phyloP scores from a whole-genome alignment of 176 grass and related monocot species.

The Juncus inflexus region DNA sequence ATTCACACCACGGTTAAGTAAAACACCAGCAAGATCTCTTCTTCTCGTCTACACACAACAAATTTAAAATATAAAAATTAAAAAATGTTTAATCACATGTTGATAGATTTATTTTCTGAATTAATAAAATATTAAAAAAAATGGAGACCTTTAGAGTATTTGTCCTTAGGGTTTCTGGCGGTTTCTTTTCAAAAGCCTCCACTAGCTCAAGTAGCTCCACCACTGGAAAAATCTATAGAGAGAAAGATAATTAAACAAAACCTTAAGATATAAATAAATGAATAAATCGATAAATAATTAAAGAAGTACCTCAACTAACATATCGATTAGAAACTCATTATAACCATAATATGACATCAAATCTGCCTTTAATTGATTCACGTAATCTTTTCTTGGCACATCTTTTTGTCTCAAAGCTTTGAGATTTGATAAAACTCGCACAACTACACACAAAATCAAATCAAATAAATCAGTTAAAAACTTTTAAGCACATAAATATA shows the following conservation, averaged over 20 bases:
- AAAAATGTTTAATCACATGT: background rate
- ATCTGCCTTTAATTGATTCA: conserved; percentile 80
- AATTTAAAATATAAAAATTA: background rate
- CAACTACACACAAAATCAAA: conserved; percentile 57
- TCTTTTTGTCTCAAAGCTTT: conserved; percentile 68
- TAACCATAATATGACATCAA: conserved; percentile 91
- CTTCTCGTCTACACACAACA: conserved; percentile 58
- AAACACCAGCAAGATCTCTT: conserved; percentile 93
- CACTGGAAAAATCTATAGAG: conserved; percentile 75
- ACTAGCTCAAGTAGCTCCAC: conserved; percentile 86
- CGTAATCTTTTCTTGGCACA: conserved; percentile 73
- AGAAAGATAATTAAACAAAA: background rate
- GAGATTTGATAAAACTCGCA: conserved; percentile 89
- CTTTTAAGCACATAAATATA: background rate
- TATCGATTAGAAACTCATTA: conserved; percentile 81
- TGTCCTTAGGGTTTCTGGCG: conserved; percentile 79
- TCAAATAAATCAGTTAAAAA: conserved; percentile 28
- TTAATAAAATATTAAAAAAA: background rate
- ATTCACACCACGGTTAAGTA: conserved; percentile 98
- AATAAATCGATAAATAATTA: conserved; percentile 27
- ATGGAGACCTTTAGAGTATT: conserved; percentile 83
- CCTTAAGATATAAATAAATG: background rate
- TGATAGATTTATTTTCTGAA: no score
- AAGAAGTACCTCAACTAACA: conserved; percentile 63
- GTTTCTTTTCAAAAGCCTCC: conserved; percentile 91